Conservation (phyloP, 2,329 filamentous ascomycete genomes). For the Neopestalotiopsis rosae region DNA sequence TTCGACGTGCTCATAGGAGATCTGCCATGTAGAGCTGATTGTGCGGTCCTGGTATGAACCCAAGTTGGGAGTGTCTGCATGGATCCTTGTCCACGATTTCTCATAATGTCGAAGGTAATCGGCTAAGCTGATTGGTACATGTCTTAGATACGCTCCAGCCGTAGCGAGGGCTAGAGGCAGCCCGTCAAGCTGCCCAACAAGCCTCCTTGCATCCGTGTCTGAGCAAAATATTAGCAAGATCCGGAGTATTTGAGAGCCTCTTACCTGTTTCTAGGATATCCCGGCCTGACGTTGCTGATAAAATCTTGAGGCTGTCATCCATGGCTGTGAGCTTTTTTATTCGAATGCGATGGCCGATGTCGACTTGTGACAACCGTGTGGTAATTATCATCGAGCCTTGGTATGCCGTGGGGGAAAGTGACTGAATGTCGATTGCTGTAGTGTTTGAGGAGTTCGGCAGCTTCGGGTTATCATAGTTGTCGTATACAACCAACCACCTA, state of each 20-base stretch:
- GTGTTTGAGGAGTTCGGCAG: slow-evolving; percentile 24
- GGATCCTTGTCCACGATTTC: slow-evolving; percentile 41
- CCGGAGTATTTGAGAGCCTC: slow-evolving; percentile 18
- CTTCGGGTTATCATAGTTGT: slow-evolving; percentile 48
- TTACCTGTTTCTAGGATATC: slow-evolving; percentile 32
- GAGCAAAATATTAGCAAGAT: neutral
- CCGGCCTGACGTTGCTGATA: slow-evolving; percentile 33
- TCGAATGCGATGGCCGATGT: slow-evolving; percentile 37
- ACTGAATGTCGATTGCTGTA: slow-evolving; percentile 36
- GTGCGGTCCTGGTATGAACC: slow-evolving; percentile 37
- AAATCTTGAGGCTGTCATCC: slow-evolving; percentile 37
- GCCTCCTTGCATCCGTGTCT: slow-evolving; percentile 36
- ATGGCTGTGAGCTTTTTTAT: slow-evolving; percentile 38
- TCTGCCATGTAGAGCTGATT: slow-evolving; percentile 43
- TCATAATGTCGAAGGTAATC: slow-evolving; percentile 47
- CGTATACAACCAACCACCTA: slow-evolving; percentile 45
- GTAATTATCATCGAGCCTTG: slow-evolving; percentile 49
- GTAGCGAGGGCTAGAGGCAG: slow-evolving; percentile 52
- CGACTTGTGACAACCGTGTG: slow-evolving; percentile 38
- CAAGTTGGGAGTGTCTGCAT: slow-evolving; percentile 34
- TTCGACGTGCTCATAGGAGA: slow-evolving; percentile 44
- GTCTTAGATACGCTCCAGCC: slow-evolving; percentile 49
- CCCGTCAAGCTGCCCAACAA: slow-evolving; percentile 45
- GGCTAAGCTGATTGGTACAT: slow-evolving; percentile 39
- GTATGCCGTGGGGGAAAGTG: slow-evolving; percentile 35